Evolutionary conservation across 768 basidiomycete species (phyloP), one percentile per base, ranked within the genome.

Genomic region (Tricholoma sp.): DNA sequence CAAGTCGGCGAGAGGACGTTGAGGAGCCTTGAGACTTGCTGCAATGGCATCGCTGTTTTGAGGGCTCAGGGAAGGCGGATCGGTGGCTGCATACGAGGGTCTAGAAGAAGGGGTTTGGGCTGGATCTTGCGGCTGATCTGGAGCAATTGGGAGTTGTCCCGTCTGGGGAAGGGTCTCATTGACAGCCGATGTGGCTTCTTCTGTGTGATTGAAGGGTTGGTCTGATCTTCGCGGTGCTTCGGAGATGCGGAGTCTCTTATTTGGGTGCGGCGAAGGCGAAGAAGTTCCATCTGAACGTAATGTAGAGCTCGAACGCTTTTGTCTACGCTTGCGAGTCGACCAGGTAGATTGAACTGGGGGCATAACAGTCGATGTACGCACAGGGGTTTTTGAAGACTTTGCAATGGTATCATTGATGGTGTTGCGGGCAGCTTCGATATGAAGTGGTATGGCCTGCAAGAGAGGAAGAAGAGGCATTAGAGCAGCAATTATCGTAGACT

Each of bases 381-480:
- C 39, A 34, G 55, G 49, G 12, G 59, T 53, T 8, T 45, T 39
- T 9, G 54, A 55, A 22, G 62, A 54, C 41, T 66, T 68, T 29
- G 56, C 55, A 24, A 75, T 52, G 11, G 67, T 62, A 29, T 79
- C 76, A 7, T 60, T 61, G 43, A 79, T 61, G 19, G 52, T 62
- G 29, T 63, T 72, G 47, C 73, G 72, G 49, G 73, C 69, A 12
- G 73, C 63, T 53, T 84, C 78, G 53, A 88, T 75, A 61, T 86
- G 83, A 1, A 80, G 66, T 1, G 85, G 82, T 18, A 89, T 61
- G 8, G 81, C 71, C 57, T 87, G 84, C 1, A 88, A 58, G 4
- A 86, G 70, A 24, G 88, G 85, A 2, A 86, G 68, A 14, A 90
- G 67, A 6, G 88, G 85, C 0, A 81, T 59, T 1, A 90, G 69